Evolutionary conservation across 2,329 filamentous ascomycete genomes (phyloP).

Genomic region (Xenosphaeropsis pyriputrescens): DNA sequence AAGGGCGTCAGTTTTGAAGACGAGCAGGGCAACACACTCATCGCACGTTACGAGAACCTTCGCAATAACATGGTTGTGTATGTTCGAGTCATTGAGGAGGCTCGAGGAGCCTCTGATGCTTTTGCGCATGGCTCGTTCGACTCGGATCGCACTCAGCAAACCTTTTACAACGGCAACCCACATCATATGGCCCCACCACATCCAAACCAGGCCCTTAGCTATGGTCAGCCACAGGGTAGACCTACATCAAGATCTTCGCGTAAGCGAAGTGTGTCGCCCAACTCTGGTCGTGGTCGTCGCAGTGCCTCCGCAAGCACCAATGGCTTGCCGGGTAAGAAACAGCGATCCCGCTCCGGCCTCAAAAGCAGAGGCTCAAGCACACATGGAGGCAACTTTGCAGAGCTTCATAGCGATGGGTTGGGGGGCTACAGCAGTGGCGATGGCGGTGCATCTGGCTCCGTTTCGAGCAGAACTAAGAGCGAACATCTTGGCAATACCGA

Average conservation of each 20-base stretch:
- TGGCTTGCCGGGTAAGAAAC: conserved; percentile 40
- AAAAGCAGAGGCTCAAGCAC: conserved; percentile 52
- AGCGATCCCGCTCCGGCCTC: conserved; percentile 46
- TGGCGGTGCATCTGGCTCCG: conserved; percentile 54
- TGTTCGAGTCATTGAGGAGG: conserved; percentile 65
- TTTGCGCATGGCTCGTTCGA: conserved; percentile 38
- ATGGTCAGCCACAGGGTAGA: conserved; percentile 47
- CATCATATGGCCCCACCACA: conserved; percentile 48
- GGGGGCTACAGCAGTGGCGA: conserved; percentile 82
- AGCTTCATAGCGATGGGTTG: conserved; percentile 47
- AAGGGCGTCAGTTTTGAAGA: conserved; percentile 94
- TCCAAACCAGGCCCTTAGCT: conserved; percentile 32
- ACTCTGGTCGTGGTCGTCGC: conserved; percentile 52
- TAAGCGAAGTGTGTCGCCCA: conserved; percentile 67
- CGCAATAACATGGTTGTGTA: conserved; percentile 84
- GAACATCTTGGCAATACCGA: conserved; percentile 89
- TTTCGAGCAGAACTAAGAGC: conserved; percentile 60
- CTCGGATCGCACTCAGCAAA: conserved; percentile 12
- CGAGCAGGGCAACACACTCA: conserved; percentile 74
- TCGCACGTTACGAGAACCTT: conserved; percentile 94
- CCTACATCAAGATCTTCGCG: conserved; percentile 57
- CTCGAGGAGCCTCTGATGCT: conserved; percentile 25
- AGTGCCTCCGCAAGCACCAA: conserved; percentile 57
- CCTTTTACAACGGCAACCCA: conserved; percentile 22
- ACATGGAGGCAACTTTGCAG: conserved; percentile 30